These are phyloP conservation scores for Apiospora malaysiana DNA, from an alignment of 2,329 filamentous ascomycete species.

Conservation along the genomic window DNA sequence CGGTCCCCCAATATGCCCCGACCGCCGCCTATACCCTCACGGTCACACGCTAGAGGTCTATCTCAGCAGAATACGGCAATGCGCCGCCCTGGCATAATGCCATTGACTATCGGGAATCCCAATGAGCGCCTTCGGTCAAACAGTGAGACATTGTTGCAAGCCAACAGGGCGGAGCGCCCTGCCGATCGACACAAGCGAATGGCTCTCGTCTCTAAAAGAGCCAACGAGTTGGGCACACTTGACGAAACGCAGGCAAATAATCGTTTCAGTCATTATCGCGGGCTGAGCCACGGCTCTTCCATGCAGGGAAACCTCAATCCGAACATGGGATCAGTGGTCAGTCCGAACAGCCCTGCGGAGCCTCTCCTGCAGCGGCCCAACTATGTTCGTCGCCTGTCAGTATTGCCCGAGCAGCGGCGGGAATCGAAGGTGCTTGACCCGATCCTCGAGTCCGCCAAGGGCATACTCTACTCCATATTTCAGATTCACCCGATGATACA, in stretches of 20 bases:
- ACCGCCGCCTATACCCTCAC: conserved; percentile 77
- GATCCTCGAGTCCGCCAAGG: conserved; percentile 68
- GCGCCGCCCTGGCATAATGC: conserved; percentile 76
- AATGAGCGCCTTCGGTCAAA: conserved; percentile 73
- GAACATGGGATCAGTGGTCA: conserved; percentile 48
- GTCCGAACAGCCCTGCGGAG: conserved; percentile 66
- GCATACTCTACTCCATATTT: conserved; percentile 70
- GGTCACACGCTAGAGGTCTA: conserved; percentile 79
- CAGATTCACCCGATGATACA: conserved; percentile 73
- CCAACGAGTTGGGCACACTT: conserved; percentile 65
- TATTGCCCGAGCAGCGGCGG: conserved; percentile 66
- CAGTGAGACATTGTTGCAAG: conserved; percentile 64
- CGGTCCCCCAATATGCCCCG: conserved; percentile 71
- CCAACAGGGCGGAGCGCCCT: conserved; percentile 53
- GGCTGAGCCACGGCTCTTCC: conserved; percentile 71
- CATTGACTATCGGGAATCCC: conserved; percentile 69
- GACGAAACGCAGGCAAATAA: conserved; percentile 69
- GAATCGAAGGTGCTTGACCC: conserved; percentile 67
- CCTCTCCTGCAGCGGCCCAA: conserved; percentile 62
- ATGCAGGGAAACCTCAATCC: conserved; percentile 58
- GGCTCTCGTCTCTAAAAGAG: conserved; percentile 66
- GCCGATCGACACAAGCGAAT: conserved; percentile 66
- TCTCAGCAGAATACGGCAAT: conserved; percentile 70
- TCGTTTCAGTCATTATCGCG: conserved; percentile 70
- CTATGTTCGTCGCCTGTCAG: conserved; percentile 67